Evolutionary conservation across 1,284 basidiomycete genomes (phyloP).

Genomic region (Rhodofomes roseus): DNA sequence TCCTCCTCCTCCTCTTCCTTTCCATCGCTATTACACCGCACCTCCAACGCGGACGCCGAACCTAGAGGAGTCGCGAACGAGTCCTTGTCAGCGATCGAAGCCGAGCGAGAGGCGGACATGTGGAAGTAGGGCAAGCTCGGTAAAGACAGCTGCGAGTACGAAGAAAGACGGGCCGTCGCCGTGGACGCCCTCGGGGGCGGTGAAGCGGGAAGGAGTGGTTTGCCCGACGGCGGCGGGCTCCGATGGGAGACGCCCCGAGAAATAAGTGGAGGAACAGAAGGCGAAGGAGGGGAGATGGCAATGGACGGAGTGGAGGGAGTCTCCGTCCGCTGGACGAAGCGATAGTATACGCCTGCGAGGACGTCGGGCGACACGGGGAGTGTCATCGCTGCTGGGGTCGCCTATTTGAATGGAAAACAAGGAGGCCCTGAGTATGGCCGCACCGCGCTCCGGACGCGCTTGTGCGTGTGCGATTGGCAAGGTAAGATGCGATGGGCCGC

Average conservation of each 20-base stretch:
- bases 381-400: background rate
- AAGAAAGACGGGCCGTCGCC: background rate
- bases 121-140: background rate
- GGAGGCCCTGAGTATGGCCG: no score
- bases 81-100: background rate
- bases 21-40: slow-evolving; percentile 7
- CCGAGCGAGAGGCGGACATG: background rate
- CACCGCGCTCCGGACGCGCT: no score
- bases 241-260: no score
- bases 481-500: no score
- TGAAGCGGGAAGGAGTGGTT: background rate
- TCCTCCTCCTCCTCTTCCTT: slow-evolving; percentile 7
- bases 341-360: background rate
- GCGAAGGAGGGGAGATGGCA: background rate
- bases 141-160: background rate
- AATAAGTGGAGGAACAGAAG: background rate
- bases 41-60: background rate
- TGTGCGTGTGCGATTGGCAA: no score
- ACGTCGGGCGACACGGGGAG: background rate
- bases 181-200: background rate
- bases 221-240: no score
- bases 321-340: background rate
- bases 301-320: background rate
- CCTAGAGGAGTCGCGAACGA: background rate
- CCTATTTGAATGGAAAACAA: background rate